phyloP scores from a whole-genome alignment of 768 basidiomycete species.

The Suillus ampliporus region DNA sequence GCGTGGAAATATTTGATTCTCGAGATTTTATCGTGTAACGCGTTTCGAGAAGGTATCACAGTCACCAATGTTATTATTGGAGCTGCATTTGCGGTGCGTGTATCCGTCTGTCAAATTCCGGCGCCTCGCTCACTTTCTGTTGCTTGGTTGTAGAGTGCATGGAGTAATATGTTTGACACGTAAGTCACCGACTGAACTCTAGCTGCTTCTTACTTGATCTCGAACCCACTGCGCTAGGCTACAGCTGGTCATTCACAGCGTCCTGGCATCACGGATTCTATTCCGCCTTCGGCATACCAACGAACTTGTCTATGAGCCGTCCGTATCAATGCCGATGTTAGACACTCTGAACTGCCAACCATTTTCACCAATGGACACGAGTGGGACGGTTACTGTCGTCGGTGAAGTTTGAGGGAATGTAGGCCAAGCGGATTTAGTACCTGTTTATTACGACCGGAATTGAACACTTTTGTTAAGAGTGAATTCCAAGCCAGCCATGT shows the following conservation, averaged over 20 bases:
- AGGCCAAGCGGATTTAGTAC: no score
- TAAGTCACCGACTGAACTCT: background rate
- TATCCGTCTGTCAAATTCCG: background rate
- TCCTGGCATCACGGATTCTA: constrained; percentile 34
- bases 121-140: background rate
- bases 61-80: constrained; percentile 18
- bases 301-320: background rate
- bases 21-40: background rate
- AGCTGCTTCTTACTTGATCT: background rate
- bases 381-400: background rate
- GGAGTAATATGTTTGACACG: constrained; percentile 1
- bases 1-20: background rate
- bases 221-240: background rate
- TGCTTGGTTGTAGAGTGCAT: background rate
- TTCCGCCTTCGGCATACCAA: constrained; percentile 30
- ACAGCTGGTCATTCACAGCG: constrained; percentile 31
- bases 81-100: constrained; percentile 16
- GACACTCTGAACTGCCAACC: background rate
- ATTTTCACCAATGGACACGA: background rate
- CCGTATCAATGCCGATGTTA: background rate
- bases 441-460: no score
- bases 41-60: constrained; percentile 16
- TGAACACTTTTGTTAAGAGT: no score
- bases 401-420: background rate
- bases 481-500: no score